Evolutionary conservation across 2,329 filamentous ascomycete species (phyloP), one percentile per base, ranked within the genome.

Genomic region (Clarireedia sp.): DNA sequence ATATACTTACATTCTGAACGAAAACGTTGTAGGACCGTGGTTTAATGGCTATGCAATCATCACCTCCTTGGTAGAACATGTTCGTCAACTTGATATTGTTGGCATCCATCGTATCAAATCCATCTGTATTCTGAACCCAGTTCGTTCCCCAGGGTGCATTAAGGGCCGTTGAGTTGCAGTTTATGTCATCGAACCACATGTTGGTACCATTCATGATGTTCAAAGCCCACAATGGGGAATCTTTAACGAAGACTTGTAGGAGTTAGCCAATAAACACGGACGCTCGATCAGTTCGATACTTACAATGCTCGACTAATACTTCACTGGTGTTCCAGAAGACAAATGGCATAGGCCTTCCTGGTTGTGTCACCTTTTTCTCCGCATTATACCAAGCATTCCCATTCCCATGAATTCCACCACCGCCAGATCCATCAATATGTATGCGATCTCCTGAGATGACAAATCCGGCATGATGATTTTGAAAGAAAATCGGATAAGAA

Each of bases 141-240:
- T 80, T 81, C 5, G 62, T 64, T 2, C 77, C 77, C n/a, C 69
- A 74, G 0, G 77, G 77, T 3, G 76, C 78, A 50, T 75, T 65
- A 1, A 74, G 67, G 0, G 75, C 73, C 0, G 78, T 80, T 2
- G 75, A 75, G 63, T 81, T 80, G 59, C 67, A 68, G 37, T 72
- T 69, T 43, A 81, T 76, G 57, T 80, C 75, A 52, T 76, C 70
- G 57, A 81, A 76, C 49, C 66, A 67, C 66, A 81, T 75, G 50
- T 79, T 71, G 0, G 75, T 80, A 1, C 76, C 78, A 54, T 80
- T 81, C 75, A 81, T 81, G 57, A 81, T 78, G 62, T 81, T 81
- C 49, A 80, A 64, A 16, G 69, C 68, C 78, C 78, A 81, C 2
- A 81, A 69, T 10, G 72, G 77, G 2, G 78, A 75, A 54, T 81